These are phyloP conservation scores for Tritrichomonas musculus DNA, from an alignment of 208 protist species.

Conservation along the genomic window DNA sequence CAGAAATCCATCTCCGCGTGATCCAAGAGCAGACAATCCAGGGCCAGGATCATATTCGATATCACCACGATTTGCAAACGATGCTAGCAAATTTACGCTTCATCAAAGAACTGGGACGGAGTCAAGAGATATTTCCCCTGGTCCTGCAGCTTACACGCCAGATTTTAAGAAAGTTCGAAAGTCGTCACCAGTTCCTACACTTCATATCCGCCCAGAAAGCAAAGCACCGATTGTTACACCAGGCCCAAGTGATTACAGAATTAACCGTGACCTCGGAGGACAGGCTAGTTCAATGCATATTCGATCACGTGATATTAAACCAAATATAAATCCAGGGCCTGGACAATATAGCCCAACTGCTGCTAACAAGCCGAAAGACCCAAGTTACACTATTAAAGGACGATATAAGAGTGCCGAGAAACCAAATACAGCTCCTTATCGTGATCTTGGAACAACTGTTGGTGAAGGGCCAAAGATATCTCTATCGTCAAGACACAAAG, in stretches of 20 bases:
- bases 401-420: not conserved
- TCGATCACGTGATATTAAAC: not conserved
- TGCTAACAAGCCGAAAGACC: not conserved
- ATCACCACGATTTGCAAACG: not conserved
- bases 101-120: not conserved
- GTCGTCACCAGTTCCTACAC: not conserved
- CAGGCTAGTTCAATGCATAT: not conserved
- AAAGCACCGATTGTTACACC: not conserved
- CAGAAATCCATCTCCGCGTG: not conserved
- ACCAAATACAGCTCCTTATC: not conserved
- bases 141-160: not conserved
- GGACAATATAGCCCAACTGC: not conserved
- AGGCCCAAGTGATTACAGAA: not conserved
- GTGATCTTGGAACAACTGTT: not conserved
- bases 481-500: not conserved
- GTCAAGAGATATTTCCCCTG: not conserved
- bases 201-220: not conserved
- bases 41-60: not conserved
- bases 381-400: not conserved
- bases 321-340: not conserved
- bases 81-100: not conserved
- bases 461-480: not conserved
- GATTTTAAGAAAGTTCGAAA: not conserved
- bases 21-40: not conserved
- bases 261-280: not conserved